Conservation (phyloP, 1,139 yeast species). For the Hemisphaericaspora lyxosophila region DNA sequence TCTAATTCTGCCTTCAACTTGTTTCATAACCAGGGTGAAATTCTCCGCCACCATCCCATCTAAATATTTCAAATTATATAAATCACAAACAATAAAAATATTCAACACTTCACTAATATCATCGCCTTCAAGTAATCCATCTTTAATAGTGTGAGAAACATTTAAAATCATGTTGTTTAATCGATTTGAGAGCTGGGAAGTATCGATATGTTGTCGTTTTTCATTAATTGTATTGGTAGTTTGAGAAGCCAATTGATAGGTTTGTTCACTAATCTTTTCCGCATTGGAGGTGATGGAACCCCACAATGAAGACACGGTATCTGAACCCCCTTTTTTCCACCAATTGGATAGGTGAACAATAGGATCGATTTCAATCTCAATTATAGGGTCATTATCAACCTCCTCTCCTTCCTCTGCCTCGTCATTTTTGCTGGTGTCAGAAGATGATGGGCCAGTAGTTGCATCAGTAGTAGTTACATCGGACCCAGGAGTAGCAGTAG, state of each 20-base stretch:
- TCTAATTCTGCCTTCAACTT: constrained; percentile 86
- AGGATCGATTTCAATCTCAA: constrained; percentile 53
- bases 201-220: constrained; percentile 37
- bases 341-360: constrained; percentile 71
- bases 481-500: background rate
- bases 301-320: constrained; percentile 71
- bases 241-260: constrained; percentile 43
- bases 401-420: constrained; percentile 9
- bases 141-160: constrained; percentile 43
- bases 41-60: constrained; percentile 64
- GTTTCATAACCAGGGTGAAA: constrained; percentile 82
- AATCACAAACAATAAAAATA: constrained; percentile 68
- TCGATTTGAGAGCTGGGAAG: constrained; percentile 30
- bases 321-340: constrained; percentile 79
- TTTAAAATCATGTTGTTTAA: constrained; percentile 38
- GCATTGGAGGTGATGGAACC: constrained; percentile 53
- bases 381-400: constrained; percentile 16
- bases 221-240: constrained; percentile 46
- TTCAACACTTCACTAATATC: constrained; percentile 50
- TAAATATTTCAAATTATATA: constrained; percentile 66
- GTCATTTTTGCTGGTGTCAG: constrained; percentile 11
- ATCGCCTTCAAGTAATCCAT: constrained; percentile 74
- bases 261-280: constrained; percentile 39
- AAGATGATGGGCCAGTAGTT: constrained; percentile 12
- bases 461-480: constrained; percentile 11